Conservation (phyloP, 371 early-diverging fungal genomes). For the Choanephora cucurbitarum region DNA sequence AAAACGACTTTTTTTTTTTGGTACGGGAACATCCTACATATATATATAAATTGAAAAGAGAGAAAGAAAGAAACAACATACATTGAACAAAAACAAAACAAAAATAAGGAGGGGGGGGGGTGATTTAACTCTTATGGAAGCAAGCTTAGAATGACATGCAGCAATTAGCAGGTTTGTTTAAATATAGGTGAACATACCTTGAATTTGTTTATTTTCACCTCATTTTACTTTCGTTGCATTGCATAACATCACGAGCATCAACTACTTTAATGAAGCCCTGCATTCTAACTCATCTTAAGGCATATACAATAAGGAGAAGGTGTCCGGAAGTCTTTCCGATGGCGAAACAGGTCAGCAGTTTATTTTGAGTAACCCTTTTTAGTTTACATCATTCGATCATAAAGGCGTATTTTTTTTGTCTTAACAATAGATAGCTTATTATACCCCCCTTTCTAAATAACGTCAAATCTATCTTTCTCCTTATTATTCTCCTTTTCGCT, state of each 20-base stretch:
- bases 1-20: slow-evolving; percentile 1
- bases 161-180: background rate
- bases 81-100: background rate
- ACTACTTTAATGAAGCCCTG: no score
- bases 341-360: background rate
- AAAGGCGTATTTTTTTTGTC: background rate
- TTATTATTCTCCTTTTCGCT: slow-evolving; percentile 1
- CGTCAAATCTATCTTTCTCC: slow-evolving; percentile 5
- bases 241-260: no score
- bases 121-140: background rate
- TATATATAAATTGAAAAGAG: background rate
- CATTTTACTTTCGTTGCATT: no score
- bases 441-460: no score
- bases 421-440: no score
- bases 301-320: background rate
- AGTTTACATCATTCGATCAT: no score
- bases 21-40: slow-evolving; percentile 1
- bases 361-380: background rate
- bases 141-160: background rate
- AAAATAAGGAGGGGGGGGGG: background rate
- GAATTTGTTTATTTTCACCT: no score
- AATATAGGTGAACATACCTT: background rate
- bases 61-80: background rate
- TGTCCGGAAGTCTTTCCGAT: slow-evolving; percentile 1
- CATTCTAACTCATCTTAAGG: background rate